phyloP scores from a whole-genome alignment of 495 filamentous ascomycete genomes.

The Aspergillus incahuasiensis region DNA sequence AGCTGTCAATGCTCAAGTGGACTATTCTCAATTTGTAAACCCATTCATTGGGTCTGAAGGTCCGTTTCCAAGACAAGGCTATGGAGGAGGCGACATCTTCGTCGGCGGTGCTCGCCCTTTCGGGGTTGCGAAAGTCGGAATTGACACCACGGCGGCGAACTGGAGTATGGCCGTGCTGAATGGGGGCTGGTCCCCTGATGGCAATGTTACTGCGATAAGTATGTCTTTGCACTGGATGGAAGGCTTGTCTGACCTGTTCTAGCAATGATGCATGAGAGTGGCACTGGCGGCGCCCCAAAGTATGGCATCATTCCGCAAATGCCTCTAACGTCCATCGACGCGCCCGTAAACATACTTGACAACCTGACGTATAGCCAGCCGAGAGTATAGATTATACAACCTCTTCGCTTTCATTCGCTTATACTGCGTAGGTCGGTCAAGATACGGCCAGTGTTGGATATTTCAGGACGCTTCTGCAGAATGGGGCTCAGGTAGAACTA shows the following conservation, averaged over 20 bases:
- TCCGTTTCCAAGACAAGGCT: constrained; percentile 26
- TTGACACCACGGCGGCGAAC: constrained; percentile 54
- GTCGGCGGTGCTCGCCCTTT: constrained; percentile 61
- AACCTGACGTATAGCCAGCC: constrained; percentile 39
- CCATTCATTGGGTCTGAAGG: constrained; percentile 35
- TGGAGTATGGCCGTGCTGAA: constrained; percentile 42
- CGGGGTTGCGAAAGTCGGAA: constrained; percentile 63
- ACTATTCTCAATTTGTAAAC: constrained; percentile 48
- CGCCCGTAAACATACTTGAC: constrained; percentile 36
- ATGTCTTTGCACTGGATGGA: not conserved
- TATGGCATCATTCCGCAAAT: constrained; percentile 65
- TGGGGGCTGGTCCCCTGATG: constrained; percentile 56
- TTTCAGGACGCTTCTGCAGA: constrained; percentile 53
- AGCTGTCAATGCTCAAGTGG: constrained; percentile 15
- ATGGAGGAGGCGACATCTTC: constrained; percentile 61
- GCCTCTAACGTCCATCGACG: constrained; percentile 39
- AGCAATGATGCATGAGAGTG: constrained; percentile 64
- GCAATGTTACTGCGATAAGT: constrained; percentile 59
- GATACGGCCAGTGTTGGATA: constrained; percentile 56
- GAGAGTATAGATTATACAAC: constrained; percentile 15
- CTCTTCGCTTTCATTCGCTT: not conserved
- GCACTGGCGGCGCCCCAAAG: constrained; percentile 65
- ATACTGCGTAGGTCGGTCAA: constrained; percentile 25
- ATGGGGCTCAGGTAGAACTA: constrained; percentile 53
- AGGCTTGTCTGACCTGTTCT: not conserved